Conservation (phyloP, 352 stramenopile species). For the Globisporangium uncinulatum region DNA sequence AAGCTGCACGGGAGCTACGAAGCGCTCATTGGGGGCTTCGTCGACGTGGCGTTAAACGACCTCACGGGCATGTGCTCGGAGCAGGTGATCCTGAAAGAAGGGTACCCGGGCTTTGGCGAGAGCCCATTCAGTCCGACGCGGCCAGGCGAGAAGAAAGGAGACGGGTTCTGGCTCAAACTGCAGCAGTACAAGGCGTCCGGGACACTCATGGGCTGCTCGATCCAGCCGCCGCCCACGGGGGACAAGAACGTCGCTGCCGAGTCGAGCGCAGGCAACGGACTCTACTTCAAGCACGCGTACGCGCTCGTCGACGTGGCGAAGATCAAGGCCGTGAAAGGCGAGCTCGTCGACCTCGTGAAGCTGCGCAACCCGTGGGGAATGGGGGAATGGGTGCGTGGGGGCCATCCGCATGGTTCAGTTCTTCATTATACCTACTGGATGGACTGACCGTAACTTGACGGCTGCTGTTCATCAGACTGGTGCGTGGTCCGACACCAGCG, state of each 20-base stretch:
- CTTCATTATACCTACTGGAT: no score
- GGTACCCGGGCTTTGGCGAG: constrained; percentile 73
- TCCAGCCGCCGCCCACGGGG: constrained; percentile 61
- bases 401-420: no score
- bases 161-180: constrained; percentile 82
- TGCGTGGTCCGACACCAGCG: constrained; percentile 76
- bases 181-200: constrained; percentile 71
- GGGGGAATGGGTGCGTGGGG: constrained; percentile 78
- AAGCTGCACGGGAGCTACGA: constrained; percentile 91
- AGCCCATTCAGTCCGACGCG: constrained; percentile 47
- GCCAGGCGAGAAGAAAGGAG: constrained; percentile 35
- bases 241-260: constrained; percentile 61
- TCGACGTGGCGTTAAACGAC: constrained; percentile 87
- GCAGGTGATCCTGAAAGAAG: constrained; percentile 82
- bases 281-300: constrained; percentile 89
- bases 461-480: constrained; percentile 49
- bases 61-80: constrained; percentile 87
- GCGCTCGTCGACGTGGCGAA: constrained; percentile 70
- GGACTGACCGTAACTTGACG: constrained; percentile 47
- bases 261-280: constrained; percentile 69
- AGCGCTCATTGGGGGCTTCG: constrained; percentile 83
- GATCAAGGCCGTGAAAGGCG: constrained; percentile 53
- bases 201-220: constrained; percentile 90
- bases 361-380: constrained; percentile 90
- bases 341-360: constrained; percentile 63